Evolutionary conservation across 805 yeast species (phyloP), one percentile per base, ranked within the genome.

Genomic region (Candida golubevii): DNA sequence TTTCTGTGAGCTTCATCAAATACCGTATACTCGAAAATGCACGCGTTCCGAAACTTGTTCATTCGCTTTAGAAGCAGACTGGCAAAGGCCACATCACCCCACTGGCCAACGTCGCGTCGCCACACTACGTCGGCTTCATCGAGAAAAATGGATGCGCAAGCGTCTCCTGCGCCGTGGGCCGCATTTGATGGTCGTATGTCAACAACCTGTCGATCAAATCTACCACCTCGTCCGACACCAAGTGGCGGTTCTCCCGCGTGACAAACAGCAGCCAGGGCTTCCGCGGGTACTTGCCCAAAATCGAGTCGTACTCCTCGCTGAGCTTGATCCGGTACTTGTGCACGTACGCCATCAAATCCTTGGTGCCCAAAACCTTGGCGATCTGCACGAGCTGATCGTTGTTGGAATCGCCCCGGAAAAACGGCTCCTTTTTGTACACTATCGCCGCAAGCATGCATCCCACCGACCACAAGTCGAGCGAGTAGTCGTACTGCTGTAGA

Each of bases 361-460:
- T 90, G 1, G 96, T 86, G 2, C 97, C 97, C 56, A 90, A 68
- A 0, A 90, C 89, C 53, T 88, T 78, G 6, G 87, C 89, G 51
- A 90, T 90, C 62, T 90, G 91, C 39, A 90, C 88, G 54, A 90
- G 71, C 63, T 90, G 97, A 64, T 90, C 97, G 35, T 85, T 84
- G 63, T 90, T 89, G 39, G 95, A 85, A 46, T 82, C 85, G 15
- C 97, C 97, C 56, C 88, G 85, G 73, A 90, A 90, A 54, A 90
- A 86, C 7, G 97, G 97, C 56, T 90, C 97, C 62, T 83, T 85
- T 60, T 85, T 83, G 71, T 90, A 90, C 26, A 89, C 79, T 61
- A 90, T 85, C 6, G 97, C 85, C 6, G 96, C 97, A 48, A 89
- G 66, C 79, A 88, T 88, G 34, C 96, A 90, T 35, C 97, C 97